Evolutionary conservation across 2,329 filamentous ascomycete species (phyloP).

Genomic region (Macroventuria anomochaeta): DNA sequence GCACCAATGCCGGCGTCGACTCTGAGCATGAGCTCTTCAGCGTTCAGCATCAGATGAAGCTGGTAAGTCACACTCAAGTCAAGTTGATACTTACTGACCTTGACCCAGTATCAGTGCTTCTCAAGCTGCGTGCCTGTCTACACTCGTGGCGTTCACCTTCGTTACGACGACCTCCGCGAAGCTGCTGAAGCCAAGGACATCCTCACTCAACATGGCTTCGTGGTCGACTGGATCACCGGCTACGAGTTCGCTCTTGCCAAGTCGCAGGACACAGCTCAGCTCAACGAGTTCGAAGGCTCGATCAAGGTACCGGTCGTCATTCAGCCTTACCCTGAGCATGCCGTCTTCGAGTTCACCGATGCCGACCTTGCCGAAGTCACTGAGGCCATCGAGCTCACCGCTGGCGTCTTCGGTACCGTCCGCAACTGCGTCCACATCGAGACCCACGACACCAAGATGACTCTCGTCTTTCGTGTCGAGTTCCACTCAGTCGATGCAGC

Average conservation of each 20-base stretch:
- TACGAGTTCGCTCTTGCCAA: slow-evolving; percentile 36
- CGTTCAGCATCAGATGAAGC: slow-evolving; percentile 40
- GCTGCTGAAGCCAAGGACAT: slow-evolving; percentile 38
- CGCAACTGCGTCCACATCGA: slow-evolving; percentile 30
- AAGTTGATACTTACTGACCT: slow-evolving; percentile 24
- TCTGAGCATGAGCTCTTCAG: slow-evolving; percentile 32
- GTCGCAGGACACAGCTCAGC: slow-evolving; percentile 29
- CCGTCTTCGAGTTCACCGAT: slow-evolving; percentile 21
- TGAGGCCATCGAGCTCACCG: slow-evolving; percentile 20
- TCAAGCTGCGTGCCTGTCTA: slow-evolving; percentile 28
- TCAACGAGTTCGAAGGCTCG: slow-evolving; percentile 45
- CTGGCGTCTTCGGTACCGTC: slow-evolving; percentile 27
- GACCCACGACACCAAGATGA: slow-evolving; percentile 24
- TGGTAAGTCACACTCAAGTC: slow-evolving; percentile 24
- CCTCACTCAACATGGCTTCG: slow-evolving; percentile 31
- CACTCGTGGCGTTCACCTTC: slow-evolving; percentile 35
- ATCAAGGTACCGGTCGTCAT: slow-evolving; percentile 31
- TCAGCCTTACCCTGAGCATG: slow-evolving; percentile 21
- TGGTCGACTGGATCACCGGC: slow-evolving; percentile 28
- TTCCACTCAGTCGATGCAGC: slow-evolving; percentile 39
- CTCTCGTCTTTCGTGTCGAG: slow-evolving; percentile 40
- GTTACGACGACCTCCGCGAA: slow-evolving; percentile 50
- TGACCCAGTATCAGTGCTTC: slow-evolving; percentile 37
- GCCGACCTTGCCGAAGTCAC: slow-evolving; percentile 24
- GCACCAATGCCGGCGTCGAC: slow-evolving; percentile 30